These are phyloP conservation scores for Aspergillus oerlinghausenensis DNA, from an alignment of 2,329 filamentous ascomycete genomes.

Conservation along the genomic window DNA sequence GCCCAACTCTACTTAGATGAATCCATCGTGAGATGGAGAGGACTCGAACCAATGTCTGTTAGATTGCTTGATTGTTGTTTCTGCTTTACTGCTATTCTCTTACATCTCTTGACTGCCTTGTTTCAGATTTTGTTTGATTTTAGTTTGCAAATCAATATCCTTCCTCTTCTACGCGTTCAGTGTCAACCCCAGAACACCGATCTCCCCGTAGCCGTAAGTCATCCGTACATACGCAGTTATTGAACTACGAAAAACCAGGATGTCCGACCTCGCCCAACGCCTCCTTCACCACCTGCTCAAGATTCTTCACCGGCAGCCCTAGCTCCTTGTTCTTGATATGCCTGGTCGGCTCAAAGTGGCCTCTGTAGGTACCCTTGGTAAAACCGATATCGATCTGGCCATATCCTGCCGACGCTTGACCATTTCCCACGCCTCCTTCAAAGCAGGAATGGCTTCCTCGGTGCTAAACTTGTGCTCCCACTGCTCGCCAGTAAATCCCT, in stretches of 20 bases:
- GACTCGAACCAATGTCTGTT: too few relatives aligned
- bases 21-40: neutral
- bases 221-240: neutral
- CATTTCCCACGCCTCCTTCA: constrained; percentile 2
- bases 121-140: too few relatives aligned
- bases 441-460: constrained; percentile 1
- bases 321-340: constrained; percentile 6
- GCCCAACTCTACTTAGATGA: neutral
- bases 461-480: constrained; percentile 8
- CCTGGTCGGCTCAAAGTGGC: constrained; percentile 1
- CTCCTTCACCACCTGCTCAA: constrained; percentile 7
- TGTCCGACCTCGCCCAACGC: constrained; percentile 6
- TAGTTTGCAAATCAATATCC: too few relatives aligned
- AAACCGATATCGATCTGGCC: constrained; percentile 10
- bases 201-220: too few relatives aligned
- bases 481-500: constrained; percentile 2
- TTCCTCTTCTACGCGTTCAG: too few relatives aligned
- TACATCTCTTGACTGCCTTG: too few relatives aligned
- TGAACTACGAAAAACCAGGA: neutral
- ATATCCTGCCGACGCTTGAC: constrained; percentile 5
- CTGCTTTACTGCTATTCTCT: too few relatives aligned
- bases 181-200: too few relatives aligned
- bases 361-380: constrained; percentile 5
- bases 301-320: constrained; percentile 2
- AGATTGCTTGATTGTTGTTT: too few relatives aligned